Base-by-base conservation (phyloP, 2,329 filamentous ascomycete species). In the Fusarium abutilonis region DNA sequence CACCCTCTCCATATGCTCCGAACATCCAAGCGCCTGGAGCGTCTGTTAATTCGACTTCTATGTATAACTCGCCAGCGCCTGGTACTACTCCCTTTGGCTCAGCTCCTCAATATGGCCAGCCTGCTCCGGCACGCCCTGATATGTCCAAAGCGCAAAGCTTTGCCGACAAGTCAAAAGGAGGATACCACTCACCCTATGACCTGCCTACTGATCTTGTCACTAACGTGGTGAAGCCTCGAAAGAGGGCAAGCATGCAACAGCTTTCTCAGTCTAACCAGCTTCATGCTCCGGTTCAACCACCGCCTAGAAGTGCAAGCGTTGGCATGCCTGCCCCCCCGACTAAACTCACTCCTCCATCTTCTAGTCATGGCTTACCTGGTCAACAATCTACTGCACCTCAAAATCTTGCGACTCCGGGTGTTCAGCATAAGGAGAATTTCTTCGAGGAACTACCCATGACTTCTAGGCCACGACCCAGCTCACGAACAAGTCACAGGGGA, bases 161-260 rank as follows among this genome's bases (percentile, higher is more conserved):
- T 75, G 92, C 86, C 6, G 90, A 94, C 75, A 96, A 96, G 75
- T 81, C 92, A 4, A 98, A 96, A 76, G 91, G 91, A 52, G 93
- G 94, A 8, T 99, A 99, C 74, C 85, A 89, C 44, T 98, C 94
- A 17, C 95, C 95, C 0, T 99, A 97, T 70, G 96, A 99, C 77
- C 82, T 99, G 17, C 95, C 95, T 4, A 91, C 95, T 77, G 94
- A 97, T 51, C 84, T 99, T 28, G 67, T 78, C 34, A 71, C 63
- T 23, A 72, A 68, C 6, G 59, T 71, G 14, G 85, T 90, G 26
- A 90, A 89, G 67, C 87, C 89, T 70, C 82, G 87, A 74, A 89
- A 90, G 79, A 81, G 89, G 48, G 75, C 80, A 6, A 87, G 84
- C 70, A 81, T 84, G 69, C 85, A 86, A 56, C 84, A 85, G 49